These are phyloP conservation scores for Auricularia sp. DNA, from an alignment of 768 basidiomycete species.

Conservation along the genomic window DNA sequence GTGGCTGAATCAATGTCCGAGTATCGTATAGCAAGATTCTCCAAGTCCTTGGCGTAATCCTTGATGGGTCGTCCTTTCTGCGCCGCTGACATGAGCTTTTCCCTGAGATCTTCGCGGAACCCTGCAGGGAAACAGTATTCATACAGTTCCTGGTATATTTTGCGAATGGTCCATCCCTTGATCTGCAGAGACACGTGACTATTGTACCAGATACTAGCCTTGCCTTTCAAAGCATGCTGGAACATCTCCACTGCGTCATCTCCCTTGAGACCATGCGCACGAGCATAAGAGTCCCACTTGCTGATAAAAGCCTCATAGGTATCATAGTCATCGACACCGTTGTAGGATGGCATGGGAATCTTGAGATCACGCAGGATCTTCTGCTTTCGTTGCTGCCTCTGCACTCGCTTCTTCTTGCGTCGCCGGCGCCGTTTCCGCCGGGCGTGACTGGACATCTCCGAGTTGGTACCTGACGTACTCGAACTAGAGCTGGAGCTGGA, in stretches of 20 bases:
- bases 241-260: neutral
- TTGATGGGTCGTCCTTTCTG: slow-evolving; percentile 22
- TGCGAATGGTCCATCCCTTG: slow-evolving; percentile 17
- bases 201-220: slow-evolving; percentile 26
- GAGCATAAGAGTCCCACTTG: neutral
- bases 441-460: too few relatives aligned
- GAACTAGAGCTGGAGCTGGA: too few relatives aligned
- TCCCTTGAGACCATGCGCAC: neutral
- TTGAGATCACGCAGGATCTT: too few relatives aligned
- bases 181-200: slow-evolving; percentile 19
- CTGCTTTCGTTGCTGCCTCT: too few relatives aligned
- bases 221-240: slow-evolving; percentile 20
- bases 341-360: neutral
- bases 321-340: neutral
- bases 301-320: neutral
- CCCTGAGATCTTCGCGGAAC: slow-evolving; percentile 18
- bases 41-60: slow-evolving; percentile 26
- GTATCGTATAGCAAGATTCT: slow-evolving; percentile 26
- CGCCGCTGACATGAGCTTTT: slow-evolving; percentile 14
- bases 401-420: too few relatives aligned
- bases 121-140: slow-evolving; percentile 29
- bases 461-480: too few relatives aligned
- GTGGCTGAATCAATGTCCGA: slow-evolving; percentile 20
- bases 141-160: slow-evolving; percentile 26
- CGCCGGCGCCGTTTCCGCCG: too few relatives aligned